Percentiles rank a stretch among this genome's conserved stretches.
These are phyloP conservation scores for Auricularia sp. DNA, from an alignment of 768 basidiomycete genomes.

Conservation along the genomic window DNA sequence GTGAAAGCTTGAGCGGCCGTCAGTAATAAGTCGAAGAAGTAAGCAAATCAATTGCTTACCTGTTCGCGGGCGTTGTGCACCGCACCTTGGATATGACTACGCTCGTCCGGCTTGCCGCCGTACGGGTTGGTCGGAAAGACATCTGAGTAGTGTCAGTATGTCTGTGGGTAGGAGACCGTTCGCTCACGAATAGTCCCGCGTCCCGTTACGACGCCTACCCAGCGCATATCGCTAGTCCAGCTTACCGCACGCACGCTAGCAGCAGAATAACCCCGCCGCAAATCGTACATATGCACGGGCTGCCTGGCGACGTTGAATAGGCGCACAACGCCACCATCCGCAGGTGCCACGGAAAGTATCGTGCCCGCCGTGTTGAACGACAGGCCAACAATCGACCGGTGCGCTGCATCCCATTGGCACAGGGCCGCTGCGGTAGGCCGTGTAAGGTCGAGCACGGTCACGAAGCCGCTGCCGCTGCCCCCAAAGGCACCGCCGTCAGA, in stretches of 20 bases:
- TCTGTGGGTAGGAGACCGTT: background rate
- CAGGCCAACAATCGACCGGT: slow-evolving; percentile 39
- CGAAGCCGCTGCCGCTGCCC: slow-evolving; percentile 27
- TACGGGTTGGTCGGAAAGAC: slow-evolving; percentile 70
- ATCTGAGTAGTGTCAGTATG: slow-evolving; percentile 30
- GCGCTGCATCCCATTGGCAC: slow-evolving; percentile 31
- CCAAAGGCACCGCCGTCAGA: background rate
- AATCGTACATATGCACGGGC: slow-evolving; percentile 54
- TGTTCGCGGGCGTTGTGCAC: slow-evolving; percentile 45
- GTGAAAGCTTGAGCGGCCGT: too few relatives aligned
- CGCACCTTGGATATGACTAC: slow-evolving; percentile 48
- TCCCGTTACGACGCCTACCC: slow-evolving; percentile 56
- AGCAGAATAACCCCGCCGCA: slow-evolving; percentile 62
- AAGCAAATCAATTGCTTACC: slow-evolving; percentile 24
- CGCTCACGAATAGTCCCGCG: slow-evolving; percentile 27
- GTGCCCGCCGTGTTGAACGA: slow-evolving; percentile 47
- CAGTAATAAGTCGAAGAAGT: too few relatives aligned
- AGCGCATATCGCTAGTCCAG: slow-evolving; percentile 52
- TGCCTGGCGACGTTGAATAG: slow-evolving; percentile 31
- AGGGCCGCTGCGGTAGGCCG: slow-evolving; percentile 35
- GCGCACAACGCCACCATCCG: slow-evolving; percentile 46
- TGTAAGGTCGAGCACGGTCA: slow-evolving; percentile 49
- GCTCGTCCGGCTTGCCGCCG: slow-evolving; percentile 55
- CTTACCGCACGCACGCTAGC: slow-evolving; percentile 48
- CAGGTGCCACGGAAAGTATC: slow-evolving; percentile 37